phyloP scores from a whole-genome alignment of 768 basidiomycete genomes.

The Tulasnella sp. region DNA sequence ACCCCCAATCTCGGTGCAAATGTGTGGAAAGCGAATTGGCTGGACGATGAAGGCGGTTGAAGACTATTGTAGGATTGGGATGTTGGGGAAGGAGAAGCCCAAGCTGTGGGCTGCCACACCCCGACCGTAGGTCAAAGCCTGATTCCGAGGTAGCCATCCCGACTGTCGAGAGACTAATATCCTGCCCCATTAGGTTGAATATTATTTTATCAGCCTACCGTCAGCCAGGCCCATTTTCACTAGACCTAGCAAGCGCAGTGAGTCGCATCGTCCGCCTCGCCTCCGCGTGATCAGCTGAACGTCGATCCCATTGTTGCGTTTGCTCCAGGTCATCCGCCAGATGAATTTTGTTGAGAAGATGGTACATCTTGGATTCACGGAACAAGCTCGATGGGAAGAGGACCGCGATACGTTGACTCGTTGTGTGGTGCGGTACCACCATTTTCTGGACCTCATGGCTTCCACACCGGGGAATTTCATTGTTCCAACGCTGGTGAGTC shows the following conservation, averaged over 20 bases:
- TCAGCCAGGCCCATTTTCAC: conserved; percentile 48
- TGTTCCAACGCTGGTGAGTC: conserved; percentile 28
- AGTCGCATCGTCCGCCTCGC: background rate
- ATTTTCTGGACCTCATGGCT: conserved; percentile 29
- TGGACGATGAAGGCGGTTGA: conserved; percentile 8
- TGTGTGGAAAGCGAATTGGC: background rate
- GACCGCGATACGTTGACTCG: conserved; percentile 31
- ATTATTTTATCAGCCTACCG: conserved; percentile 76
- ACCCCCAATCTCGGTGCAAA: background rate
- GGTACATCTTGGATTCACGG: conserved; percentile 28
- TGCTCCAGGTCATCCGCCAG: conserved; percentile 26
- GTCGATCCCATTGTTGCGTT: background rate
- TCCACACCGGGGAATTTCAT: conserved; percentile 22
- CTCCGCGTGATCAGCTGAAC: background rate
- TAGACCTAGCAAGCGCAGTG: conserved; percentile 27
- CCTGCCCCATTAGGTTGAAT: conserved; percentile 58
- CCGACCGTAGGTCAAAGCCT: background rate
- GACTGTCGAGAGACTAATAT: conserved; percentile 39
- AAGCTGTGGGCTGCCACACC: background rate
- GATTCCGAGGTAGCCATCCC: background rate
- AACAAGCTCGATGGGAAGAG: conserved; percentile 33
- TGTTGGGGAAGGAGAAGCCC: background rate
- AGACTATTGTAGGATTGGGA: background rate
- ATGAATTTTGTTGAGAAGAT: conserved; percentile 29
- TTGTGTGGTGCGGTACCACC: conserved; percentile 28